A percentile compares a stretch with the other conserved stretches of the same genome.
phyloP scores from a whole-genome alignment of 441 rosid species.

The Populus tomentosa region DNA sequence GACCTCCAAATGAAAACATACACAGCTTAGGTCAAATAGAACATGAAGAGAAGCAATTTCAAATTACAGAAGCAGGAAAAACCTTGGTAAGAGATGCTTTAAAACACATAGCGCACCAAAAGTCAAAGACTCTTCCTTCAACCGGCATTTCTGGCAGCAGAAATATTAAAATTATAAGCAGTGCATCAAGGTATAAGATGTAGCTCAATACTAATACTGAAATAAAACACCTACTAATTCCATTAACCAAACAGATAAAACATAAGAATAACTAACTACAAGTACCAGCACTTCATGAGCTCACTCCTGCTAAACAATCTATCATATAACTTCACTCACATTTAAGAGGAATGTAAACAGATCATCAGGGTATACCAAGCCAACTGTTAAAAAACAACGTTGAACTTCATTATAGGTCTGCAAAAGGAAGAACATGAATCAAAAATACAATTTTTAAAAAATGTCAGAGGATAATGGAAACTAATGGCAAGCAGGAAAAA shows the following conservation, averaged over 20 bases:
- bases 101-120: slow-evolving; percentile 88
- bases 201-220: not conserved
- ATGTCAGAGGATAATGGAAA: not conserved
- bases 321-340: slow-evolving; percentile 44
- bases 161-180: slow-evolving; percentile 15
- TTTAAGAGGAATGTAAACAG: slow-evolving; percentile 85
- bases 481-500: not conserved
- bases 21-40: slow-evolving; percentile 24
- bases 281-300: not conserved
- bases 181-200: slow-evolving; percentile 13
- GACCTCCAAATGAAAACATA: slow-evolving; percentile 49
- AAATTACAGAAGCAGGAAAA: slow-evolving; percentile 19
- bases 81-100: slow-evolving; percentile 97
- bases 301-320: slow-evolving; percentile 11
- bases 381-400: slow-evolving; percentile 89
- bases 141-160: slow-evolving; percentile 75
- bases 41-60: slow-evolving; percentile 14
- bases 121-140: slow-evolving; percentile 91
- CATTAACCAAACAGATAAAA: not conserved
- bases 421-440: slow-evolving; percentile 20
- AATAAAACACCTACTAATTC: not conserved
- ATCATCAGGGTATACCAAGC: slow-evolving; percentile 86
- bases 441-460: not conserved
- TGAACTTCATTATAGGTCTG: slow-evolving; percentile 98
- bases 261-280: not conserved